phyloP scores from a whole-genome alignment of 768 basidiomycete genomes.

The Tremella fuciformis region DNA sequence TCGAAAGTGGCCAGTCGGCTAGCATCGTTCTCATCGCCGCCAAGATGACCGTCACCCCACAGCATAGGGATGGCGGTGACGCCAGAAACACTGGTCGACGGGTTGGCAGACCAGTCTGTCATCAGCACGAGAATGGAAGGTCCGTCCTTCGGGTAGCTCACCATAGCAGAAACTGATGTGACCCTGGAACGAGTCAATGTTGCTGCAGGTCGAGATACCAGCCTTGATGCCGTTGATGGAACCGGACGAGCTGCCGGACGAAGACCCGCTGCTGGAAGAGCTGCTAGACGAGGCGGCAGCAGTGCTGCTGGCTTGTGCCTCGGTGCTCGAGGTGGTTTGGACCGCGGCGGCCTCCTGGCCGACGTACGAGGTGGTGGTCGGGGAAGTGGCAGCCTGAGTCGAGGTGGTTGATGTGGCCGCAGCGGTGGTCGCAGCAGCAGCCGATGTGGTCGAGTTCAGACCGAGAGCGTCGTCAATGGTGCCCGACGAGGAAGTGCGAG shows the following conservation, averaged over 20 bases:
- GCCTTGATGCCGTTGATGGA: conserved; percentile 48
- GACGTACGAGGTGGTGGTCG: neutral
- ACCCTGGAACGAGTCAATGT: conserved; percentile 28
- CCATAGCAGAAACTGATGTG: conserved; percentile 52
- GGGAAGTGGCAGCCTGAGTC: conserved; percentile 6
- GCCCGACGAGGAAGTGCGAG: conserved; percentile 3
- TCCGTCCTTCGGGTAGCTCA: conserved; percentile 13
- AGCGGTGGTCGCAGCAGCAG: conserved; percentile 14
- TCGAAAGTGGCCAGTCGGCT: conserved; percentile 44
- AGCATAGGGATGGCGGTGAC: conserved; percentile 44
- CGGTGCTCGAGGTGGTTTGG: neutral
- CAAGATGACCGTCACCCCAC: conserved; percentile 44
- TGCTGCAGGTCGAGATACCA: conserved; percentile 48
- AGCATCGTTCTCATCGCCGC: conserved; percentile 39
- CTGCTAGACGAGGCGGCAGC: conserved; percentile 12
- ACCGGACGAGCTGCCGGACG: conserved; percentile 5
- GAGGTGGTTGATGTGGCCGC: conserved; percentile 12
- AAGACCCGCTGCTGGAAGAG: conserved; percentile 16
- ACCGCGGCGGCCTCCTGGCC: neutral
- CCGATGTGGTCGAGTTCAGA: conserved; percentile 7
- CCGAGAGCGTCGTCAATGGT: neutral
- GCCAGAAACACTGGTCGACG: conserved; percentile 15
- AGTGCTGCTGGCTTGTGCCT: neutral
- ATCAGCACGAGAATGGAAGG: neutral
- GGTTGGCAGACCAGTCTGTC: conserved; percentile 31